phyloP scores from a whole-genome alignment of 805 yeast species.

The Monosporozyma solicola region DNA sequence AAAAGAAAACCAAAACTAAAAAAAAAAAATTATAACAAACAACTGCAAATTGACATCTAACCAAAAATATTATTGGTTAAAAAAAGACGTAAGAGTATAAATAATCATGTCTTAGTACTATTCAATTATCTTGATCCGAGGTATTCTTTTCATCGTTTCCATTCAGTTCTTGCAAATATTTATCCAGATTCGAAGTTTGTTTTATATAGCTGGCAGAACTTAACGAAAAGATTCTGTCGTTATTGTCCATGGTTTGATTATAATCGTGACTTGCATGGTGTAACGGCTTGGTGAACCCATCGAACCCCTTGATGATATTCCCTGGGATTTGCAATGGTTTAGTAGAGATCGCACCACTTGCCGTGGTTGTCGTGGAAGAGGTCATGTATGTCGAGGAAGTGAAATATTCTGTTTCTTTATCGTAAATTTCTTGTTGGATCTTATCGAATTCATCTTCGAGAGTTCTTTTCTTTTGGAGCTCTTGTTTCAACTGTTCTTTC shows the following conservation, averaged over 20 bases:
- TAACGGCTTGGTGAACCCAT: conserved; percentile 52
- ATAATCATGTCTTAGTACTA: background rate
- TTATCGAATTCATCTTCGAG: conserved; percentile 52
- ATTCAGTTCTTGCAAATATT: background rate
- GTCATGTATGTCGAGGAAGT: conserved; percentile 40
- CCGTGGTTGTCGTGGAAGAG: background rate
- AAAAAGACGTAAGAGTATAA: background rate
- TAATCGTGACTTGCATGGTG: conserved; percentile 15
- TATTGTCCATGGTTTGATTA: conserved; percentile 18
- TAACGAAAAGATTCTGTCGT: conserved; percentile 72
- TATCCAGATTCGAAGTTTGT: conserved; percentile 33
- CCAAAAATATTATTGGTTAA: background rate
- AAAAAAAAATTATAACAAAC: background rate
- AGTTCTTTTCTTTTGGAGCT: conserved; percentile 53
- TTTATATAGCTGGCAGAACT: conserved; percentile 64
- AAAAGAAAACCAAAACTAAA: background rate
- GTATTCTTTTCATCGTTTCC: background rate
- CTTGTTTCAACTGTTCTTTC: conserved; percentile 58
- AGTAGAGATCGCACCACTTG: background rate
- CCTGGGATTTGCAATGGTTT: conserved; percentile 28
- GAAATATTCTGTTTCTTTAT: conserved; percentile 73
- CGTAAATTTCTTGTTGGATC: conserved; percentile 72
- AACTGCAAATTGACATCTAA: background rate
- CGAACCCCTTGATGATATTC: conserved; percentile 87
- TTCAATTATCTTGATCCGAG: background rate